Conservation (phyloP, 73 alveolate genomes). For the Loxodes magnus region DNA sequence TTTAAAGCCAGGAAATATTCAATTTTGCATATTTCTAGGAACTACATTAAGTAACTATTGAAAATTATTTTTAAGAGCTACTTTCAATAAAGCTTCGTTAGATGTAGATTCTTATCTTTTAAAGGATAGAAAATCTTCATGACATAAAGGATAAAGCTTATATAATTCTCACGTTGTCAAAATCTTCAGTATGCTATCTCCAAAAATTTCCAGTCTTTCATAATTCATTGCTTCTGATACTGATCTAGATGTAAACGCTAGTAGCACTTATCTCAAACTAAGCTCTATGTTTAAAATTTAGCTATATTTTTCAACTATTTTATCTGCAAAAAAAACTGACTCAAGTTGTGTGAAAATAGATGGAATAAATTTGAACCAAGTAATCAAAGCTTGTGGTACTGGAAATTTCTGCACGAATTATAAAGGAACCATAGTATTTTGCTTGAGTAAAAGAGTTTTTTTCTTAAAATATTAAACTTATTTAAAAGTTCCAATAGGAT, state of each 20-base stretch:
- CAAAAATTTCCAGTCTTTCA: constrained; percentile 5
- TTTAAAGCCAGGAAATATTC: neutral
- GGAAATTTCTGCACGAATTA: too few species aligned
- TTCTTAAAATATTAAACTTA: too few species aligned
- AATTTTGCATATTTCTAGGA: neutral
- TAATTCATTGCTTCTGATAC: neutral
- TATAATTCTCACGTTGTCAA: neutral
- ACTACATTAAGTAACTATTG: neutral
- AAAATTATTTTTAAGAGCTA: neutral
- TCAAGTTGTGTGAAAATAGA: too few species aligned
- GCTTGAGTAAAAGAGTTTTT: too few species aligned
- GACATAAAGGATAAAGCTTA: neutral
- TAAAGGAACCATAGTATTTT: too few species aligned
- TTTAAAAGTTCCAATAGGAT: too few species aligned
- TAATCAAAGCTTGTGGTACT: too few species aligned
- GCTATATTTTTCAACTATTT: too few species aligned
- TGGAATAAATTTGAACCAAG: too few species aligned
- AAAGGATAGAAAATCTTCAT: neutral
- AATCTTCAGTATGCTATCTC: neutral
- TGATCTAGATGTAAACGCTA: neutral
- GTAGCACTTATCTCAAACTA: neutral
- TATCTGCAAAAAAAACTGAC: too few species aligned
- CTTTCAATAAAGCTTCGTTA: neutral
- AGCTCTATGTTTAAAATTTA: neutral
- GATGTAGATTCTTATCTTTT: neutral